These are phyloP conservation scores for Senna tora DNA, from an alignment of 306 rosid genomes.

Conservation along the genomic window DNA sequence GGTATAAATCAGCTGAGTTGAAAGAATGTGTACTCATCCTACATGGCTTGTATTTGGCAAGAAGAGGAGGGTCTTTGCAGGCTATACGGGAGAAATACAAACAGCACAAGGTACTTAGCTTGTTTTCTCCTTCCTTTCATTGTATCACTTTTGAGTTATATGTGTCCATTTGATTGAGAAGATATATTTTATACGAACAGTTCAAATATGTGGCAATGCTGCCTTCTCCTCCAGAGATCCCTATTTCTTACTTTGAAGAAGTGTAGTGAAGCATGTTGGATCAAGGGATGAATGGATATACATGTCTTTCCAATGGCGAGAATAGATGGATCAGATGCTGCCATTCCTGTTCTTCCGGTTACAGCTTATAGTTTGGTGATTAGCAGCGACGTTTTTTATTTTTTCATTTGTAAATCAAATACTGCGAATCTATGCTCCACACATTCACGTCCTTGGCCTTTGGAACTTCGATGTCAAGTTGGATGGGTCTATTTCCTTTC, in stretches of 20 bases:
- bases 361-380: neutral
- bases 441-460: neutral
- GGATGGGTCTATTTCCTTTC: neutral
- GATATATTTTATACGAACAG: constrained; percentile 48
- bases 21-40: constrained; percentile 60
- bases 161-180: constrained; percentile 4
- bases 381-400: neutral
- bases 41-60: constrained; percentile 68
- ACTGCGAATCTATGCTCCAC: neutral
- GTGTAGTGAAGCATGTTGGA: neutral
- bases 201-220: constrained; percentile 64
- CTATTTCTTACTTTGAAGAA: constrained; percentile 48
- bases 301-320: neutral
- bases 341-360: too few relatives aligned
- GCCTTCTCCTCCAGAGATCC: constrained; percentile 71
- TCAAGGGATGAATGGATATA: neutral
- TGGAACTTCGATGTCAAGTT: too few relatives aligned
- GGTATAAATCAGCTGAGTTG: constrained; percentile 58
- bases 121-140: neutral
- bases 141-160: neutral
- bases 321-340: too few relatives aligned
- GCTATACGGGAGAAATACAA: constrained; percentile 72
- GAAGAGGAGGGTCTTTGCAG: constrained; percentile 61
- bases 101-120: constrained; percentile 60
- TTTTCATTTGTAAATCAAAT: neutral